Evolutionary conservation across 2,329 filamentous ascomycete species (phyloP).

Genomic region (Cytospora schulzeri): DNA sequence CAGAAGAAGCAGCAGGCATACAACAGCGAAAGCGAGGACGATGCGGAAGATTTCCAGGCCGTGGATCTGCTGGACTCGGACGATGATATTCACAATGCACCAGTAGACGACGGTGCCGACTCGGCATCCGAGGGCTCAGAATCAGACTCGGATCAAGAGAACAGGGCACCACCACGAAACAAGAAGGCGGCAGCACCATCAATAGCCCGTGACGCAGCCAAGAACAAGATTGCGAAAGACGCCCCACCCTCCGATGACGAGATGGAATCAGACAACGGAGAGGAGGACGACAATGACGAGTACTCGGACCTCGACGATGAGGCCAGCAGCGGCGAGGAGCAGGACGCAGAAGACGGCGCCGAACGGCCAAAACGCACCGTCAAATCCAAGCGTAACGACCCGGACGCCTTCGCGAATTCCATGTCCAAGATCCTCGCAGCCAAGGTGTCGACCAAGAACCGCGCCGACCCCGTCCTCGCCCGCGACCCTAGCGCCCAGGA

Average conservation of each 20-base stretch:
- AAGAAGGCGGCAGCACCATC: conserved; percentile 27
- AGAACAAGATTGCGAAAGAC: conserved; percentile 36
- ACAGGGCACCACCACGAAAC: conserved; percentile 34
- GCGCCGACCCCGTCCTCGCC: conserved; percentile 87
- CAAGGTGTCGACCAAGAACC: conserved; percentile 80
- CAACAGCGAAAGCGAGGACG: conserved; percentile 50
- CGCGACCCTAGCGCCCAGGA: conserved; percentile 76
- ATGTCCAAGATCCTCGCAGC: conserved; percentile 91
- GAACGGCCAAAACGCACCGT: conserved; percentile 36
- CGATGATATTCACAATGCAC: conserved; percentile 56
- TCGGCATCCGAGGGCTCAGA: conserved; percentile 38
- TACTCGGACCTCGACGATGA: conserved; percentile 43
- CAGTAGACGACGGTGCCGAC: conserved; percentile 50
- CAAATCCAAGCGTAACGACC: conserved; percentile 88
- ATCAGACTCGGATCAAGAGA: conserved; percentile 41
- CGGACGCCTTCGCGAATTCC: conserved; percentile 85
- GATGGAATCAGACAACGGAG: conserved; percentile 33
- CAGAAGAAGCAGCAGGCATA: conserved; percentile 48
- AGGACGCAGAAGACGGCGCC: conserved; percentile 41
- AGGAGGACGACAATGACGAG: conserved; percentile 38
- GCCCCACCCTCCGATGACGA: conserved; percentile 30
- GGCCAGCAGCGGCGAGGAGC: conserved; percentile 44
- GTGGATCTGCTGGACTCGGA: conserved; percentile 60
- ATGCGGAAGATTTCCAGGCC: conserved; percentile 48
- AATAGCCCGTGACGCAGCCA: conserved; percentile 31